Evolutionary conservation across 2,329 filamentous ascomycete species (phyloP).

Genomic region (Nothophaeocryptopus gaeumannii): DNA sequence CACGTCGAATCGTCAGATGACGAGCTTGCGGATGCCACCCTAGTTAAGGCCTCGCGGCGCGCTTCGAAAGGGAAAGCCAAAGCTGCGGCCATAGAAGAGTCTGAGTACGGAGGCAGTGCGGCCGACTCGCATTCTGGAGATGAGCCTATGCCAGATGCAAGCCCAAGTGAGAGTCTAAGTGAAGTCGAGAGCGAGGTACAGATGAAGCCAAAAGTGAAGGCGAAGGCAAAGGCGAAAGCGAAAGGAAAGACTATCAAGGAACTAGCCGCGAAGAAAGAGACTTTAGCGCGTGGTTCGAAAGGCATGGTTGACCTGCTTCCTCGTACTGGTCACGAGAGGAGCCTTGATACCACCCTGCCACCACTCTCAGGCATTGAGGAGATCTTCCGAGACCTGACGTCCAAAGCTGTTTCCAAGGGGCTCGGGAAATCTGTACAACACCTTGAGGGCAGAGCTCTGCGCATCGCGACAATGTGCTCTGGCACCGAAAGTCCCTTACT

Average conservation of each 20-base stretch:
- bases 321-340: too few species aligned
- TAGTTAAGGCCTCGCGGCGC: too few species aligned
- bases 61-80: too few species aligned
- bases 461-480: constrained; percentile 71
- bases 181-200: neutral
- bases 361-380: constrained; percentile 48
- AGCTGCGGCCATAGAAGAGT: too few species aligned
- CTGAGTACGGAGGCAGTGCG: neutral
- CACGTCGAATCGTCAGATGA: neutral
- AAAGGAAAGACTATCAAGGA: neutral
- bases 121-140: neutral
- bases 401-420: constrained; percentile 32
- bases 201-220: neutral
- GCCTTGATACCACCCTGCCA: constrained; percentile 38
- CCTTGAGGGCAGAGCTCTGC: constrained; percentile 37
- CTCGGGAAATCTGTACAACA: neutral
- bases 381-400: constrained; percentile 51
- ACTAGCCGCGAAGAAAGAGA: neutral
- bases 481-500: constrained; percentile 74
- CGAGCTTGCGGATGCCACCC: too few species aligned
- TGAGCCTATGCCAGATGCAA: neutral
- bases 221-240: neutral
- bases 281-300: too few species aligned
- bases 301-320: too few species aligned
- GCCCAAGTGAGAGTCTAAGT: neutral